phyloP scores from a whole-genome alignment of 257 asterid species.

The Solanum tacnaense region DNA sequence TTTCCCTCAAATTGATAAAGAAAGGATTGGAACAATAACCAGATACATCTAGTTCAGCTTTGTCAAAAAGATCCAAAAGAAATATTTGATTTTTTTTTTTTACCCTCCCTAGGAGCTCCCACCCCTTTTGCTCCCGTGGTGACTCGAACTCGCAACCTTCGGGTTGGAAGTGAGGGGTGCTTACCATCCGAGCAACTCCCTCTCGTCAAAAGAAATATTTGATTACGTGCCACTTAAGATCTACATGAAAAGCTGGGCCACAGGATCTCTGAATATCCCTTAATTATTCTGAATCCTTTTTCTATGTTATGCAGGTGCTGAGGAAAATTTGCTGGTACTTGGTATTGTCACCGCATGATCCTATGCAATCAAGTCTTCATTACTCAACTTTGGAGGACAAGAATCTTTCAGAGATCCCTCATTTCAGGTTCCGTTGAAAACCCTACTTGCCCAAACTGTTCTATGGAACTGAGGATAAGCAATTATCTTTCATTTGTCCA shows the following conservation, averaged over 20 bases:
- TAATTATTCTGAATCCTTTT: not conserved
- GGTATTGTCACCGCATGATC: slow-evolving; percentile 84
- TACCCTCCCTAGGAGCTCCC: no score
- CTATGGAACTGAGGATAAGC: not conserved
- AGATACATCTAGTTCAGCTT: not conserved
- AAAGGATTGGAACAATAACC: not conserved
- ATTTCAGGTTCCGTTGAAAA: slow-evolving; percentile 40
- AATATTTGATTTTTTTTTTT: not conserved
- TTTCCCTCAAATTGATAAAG: not conserved
- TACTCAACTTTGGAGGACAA: slow-evolving; percentile 87
- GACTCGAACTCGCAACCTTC: no score
- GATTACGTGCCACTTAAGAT: not conserved
- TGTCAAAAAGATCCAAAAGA: not conserved
- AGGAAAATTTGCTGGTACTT: slow-evolving; percentile 95
- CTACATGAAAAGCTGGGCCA: not conserved
- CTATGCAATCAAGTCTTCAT: slow-evolving; percentile 97
- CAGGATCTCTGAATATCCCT: not conserved
- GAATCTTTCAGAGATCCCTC: slow-evolving; percentile 90
- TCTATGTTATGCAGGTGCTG: slow-evolving; percentile 40
- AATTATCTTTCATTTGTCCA: not conserved
- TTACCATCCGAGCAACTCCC: no score
- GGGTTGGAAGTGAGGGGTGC: no score
- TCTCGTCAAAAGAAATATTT: not conserved
- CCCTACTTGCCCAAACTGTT: not conserved
- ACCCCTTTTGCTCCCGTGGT: no score